Conservation (phyloP, 2,329 filamentous ascomycete genomes). For the Mycosphaerelloides madeirae region DNA sequence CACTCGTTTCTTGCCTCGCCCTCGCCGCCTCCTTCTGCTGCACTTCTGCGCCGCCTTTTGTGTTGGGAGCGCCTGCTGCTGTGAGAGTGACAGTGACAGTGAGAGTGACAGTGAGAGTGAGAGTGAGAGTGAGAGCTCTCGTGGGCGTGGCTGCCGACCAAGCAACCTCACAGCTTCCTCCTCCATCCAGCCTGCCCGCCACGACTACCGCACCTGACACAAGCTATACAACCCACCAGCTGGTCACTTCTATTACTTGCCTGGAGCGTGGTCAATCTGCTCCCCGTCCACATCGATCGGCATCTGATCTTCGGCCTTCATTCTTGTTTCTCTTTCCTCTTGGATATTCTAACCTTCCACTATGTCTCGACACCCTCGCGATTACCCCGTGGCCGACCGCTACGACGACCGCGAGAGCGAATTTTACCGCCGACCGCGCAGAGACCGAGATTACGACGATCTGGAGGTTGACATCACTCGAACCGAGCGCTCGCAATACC, state of each 20-base stretch:
- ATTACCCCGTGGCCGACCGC: conserved; percentile 35
- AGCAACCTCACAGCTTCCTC: neutral
- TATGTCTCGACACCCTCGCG: conserved; percentile 30
- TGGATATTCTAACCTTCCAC: neutral
- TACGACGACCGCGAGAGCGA: conserved; percentile 46
- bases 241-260: neutral
- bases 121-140: too few relatives aligned
- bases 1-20: too few relatives aligned
- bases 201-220: conserved; percentile 4
- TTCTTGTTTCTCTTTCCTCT: conserved; percentile 3
- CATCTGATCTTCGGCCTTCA: neutral
- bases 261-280: neutral
- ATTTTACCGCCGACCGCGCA: conserved; percentile 34
- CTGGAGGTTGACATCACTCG: conserved; percentile 45
- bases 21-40: too few relatives aligned
- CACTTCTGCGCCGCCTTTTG: too few relatives aligned
- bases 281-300: neutral
- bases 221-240: neutral
- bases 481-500: conserved; percentile 20
- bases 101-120: too few relatives aligned
- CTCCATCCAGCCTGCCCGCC: neutral
- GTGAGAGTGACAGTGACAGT: too few relatives aligned
- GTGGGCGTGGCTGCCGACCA: too few relatives aligned
- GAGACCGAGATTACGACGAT: conserved; percentile 45
- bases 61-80: too few relatives aligned